A percentile compares a stretch with the other conserved stretches of the same genome.
phyloP scores from a whole-genome alignment of 2,329 filamentous ascomycete genomes.

The Pezicula carpinea region DNA sequence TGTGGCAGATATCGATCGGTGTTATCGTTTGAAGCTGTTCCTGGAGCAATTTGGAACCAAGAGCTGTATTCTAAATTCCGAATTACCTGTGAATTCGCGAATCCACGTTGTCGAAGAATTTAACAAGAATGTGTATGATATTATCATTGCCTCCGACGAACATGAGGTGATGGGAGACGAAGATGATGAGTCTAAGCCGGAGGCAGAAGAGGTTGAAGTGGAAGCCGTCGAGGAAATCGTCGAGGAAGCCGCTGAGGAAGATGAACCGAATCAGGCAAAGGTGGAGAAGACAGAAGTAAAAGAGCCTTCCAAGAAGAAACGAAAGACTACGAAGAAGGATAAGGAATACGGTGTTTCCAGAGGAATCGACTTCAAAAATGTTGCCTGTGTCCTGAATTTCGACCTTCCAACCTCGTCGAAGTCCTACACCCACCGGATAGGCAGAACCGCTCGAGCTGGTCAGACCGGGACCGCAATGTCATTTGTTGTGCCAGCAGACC shows the following conservation, averaged over 20 bases:
- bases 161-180: constrained; percentile 74
- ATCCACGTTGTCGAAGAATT: constrained; percentile 97
- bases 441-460: constrained; percentile 85
- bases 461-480: constrained; percentile 94
- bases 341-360: constrained; percentile 93
- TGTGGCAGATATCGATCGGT: constrained; percentile 81
- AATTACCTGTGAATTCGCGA: constrained; percentile 86
- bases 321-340: constrained; percentile 61
- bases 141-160: constrained; percentile 94
- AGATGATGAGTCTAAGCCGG: constrained; percentile 33
- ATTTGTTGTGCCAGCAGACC: constrained; percentile 79
- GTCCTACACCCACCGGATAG: constrained; percentile 96
- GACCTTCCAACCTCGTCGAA: constrained; percentile 84
- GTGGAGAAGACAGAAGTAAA: constrained; percentile 24
- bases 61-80: constrained; percentile 89
- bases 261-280: constrained; percentile 22
- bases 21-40: constrained; percentile 90
- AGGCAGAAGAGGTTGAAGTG: constrained; percentile 30
- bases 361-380: constrained; percentile 95
- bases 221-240: constrained; percentile 30
- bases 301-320: constrained; percentile 55
- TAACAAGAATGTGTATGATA: constrained; percentile 94
- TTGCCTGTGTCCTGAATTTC: constrained; percentile 93
- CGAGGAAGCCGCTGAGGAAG: constrained; percentile 30
- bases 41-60: constrained; percentile 96